phyloP scores from a whole-genome alignment of 164 flowering plant species.

The Annona cherimola region DNA sequence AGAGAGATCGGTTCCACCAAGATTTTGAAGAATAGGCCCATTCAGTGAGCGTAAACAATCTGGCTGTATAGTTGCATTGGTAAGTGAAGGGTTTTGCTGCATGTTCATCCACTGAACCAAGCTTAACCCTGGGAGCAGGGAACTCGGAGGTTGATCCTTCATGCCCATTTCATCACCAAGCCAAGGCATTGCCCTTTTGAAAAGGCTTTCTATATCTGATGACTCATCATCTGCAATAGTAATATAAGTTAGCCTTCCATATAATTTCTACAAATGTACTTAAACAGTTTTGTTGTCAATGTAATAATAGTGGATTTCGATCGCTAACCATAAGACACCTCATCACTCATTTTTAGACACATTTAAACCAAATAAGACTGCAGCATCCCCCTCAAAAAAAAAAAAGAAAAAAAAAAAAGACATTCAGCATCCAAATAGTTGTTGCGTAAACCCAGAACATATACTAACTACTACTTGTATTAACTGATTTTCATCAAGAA shows the following conservation, averaged over 20 bases:
- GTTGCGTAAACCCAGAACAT: no score
- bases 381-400: no score
- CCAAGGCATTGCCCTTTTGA: slow-evolving; percentile 92
- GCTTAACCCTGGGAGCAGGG: slow-evolving; percentile 60
- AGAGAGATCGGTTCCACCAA: slow-evolving; percentile 56
- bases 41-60: slow-evolving; percentile 50
- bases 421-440: no score
- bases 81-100: slow-evolving; percentile 66
- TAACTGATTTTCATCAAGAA: no score
- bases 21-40: slow-evolving; percentile 46
- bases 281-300: neutral
- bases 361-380: no score
- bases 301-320: no score
- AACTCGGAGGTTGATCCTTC: slow-evolving; percentile 57
- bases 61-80: slow-evolving; percentile 51
- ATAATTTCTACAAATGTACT: neutral
- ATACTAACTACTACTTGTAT: no score
- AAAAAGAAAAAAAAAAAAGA: no score
- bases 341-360: neutral
- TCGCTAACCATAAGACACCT: no score
- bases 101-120: slow-evolving; percentile 95
- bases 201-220: slow-evolving; percentile 57
- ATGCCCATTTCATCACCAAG: slow-evolving; percentile 63
- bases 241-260: slow-evolving; percentile 2
- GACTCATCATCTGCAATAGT: slow-evolving; percentile 69